Percentiles rank a stretch among this genome's conserved stretches.
These are phyloP conservation scores for Backusella tarrabulga DNA, from an alignment of 192 early-diverging fungal species.

Conservation along the genomic window DNA sequence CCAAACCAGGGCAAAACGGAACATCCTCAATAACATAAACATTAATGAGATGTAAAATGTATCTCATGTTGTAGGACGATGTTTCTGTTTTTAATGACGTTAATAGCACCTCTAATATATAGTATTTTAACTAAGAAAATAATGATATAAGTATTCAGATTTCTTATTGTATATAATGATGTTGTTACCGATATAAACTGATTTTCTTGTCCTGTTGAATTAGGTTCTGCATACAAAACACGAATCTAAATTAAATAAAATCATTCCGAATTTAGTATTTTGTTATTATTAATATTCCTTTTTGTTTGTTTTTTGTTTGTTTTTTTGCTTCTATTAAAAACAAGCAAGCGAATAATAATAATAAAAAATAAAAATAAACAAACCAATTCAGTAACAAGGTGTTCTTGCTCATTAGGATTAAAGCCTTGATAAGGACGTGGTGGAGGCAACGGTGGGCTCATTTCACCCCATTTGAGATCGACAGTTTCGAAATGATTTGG, in stretches of 20 bases:
- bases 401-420: conserved; percentile 45
- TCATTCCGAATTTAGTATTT: background rate
- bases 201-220: conserved; percentile 5
- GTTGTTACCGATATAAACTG: conserved; percentile 27
- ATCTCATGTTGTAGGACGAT: conserved; percentile 60
- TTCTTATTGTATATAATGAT: background rate
- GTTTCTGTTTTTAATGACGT: conserved; percentile 64
- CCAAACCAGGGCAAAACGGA: conserved; percentile 68
- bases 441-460: background rate
- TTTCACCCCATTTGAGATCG: conserved; percentile 45
- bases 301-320: conserved; percentile 1
- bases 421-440: background rate
- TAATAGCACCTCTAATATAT: conserved; percentile 66
- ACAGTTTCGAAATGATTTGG: conserved; percentile 73
- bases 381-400: conserved; percentile 52
- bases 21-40: conserved; percentile 78
- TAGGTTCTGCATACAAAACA: conserved; percentile 29
- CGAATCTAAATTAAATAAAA: conserved; percentile 26
- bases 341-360: background rate
- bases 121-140: conserved; percentile 55
- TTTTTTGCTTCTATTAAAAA: too few species aligned
- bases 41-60: conserved; percentile 63
- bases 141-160: background rate
- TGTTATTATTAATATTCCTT: background rate
- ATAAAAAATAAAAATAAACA: conserved; percentile 3